Conservation (phyloP, 257 asterid species). For the Capsicum chinense region DNA sequence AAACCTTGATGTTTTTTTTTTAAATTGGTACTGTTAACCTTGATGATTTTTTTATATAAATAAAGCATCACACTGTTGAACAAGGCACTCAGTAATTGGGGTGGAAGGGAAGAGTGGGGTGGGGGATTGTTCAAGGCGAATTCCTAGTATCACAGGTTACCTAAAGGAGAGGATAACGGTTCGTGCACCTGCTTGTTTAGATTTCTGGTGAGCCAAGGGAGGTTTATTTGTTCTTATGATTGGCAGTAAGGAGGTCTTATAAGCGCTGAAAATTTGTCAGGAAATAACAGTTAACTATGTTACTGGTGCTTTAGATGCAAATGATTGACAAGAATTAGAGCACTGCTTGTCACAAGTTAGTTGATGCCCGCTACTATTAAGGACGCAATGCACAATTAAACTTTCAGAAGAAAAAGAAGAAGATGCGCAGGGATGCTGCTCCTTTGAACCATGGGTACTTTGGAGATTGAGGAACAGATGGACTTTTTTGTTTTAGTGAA, state of each 20-base stretch:
- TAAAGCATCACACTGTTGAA: background rate
- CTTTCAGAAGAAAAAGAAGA: background rate
- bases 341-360: background rate
- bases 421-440: background rate
- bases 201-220: background rate
- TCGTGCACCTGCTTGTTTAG: background rate
- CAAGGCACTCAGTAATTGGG: background rate
- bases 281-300: background rate
- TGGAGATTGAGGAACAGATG: background rate
- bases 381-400: background rate
- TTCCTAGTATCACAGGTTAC: background rate
- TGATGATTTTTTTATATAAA: background rate
- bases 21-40: too few species aligned
- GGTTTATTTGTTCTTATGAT: background rate
- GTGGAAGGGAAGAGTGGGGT: background rate
- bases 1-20: background rate
- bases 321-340: conserved; percentile 4
- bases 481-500: background rate
- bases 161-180: background rate
- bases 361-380: background rate
- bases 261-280: background rate
- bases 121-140: background rate
- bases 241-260: background rate
- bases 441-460: background rate
- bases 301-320: conserved; percentile 22